Evolutionary conservation across 495 filamentous ascomycete genomes (phyloP).

Genomic region (Tuber melanosporum): DNA sequence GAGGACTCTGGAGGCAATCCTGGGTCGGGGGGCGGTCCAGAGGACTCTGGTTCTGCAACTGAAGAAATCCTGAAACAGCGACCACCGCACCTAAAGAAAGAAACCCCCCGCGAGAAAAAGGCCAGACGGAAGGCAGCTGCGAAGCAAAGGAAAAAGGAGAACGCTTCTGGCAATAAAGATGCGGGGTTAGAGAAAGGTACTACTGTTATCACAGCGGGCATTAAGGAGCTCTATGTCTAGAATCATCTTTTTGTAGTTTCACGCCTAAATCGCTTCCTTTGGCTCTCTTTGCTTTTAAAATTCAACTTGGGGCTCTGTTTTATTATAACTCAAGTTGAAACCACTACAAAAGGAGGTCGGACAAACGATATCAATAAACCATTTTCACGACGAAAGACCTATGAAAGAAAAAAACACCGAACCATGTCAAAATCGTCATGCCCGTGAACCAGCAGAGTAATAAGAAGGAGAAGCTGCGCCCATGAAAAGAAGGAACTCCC

Average conservation of each 20-base stretch:
- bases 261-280: neutral
- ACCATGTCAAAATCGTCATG: neutral
- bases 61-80: constrained; percentile 15
- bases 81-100: constrained; percentile 34
- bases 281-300: neutral
- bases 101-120: constrained; percentile 46
- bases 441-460: neutral
- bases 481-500: neutral
- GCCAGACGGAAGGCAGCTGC: constrained; percentile 47
- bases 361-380: neutral
- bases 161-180: constrained; percentile 11
- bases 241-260: neutral
- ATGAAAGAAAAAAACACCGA: neutral
- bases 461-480: neutral
- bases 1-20: constrained; percentile 10
- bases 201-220: constrained; percentile 25
- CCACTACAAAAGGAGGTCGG: neutral
- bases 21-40: constrained; percentile 28
- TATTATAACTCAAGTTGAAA: neutral
- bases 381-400: neutral
- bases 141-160: constrained; percentile 44
- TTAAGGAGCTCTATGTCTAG: constrained; percentile 34
- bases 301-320: neutral
- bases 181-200: constrained; percentile 14
- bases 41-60: constrained; percentile 19